Evolutionary conservation across 768 basidiomycete species (phyloP), one percentile per base, ranked within the genome.

Genomic region (Russula olivacea): DNA sequence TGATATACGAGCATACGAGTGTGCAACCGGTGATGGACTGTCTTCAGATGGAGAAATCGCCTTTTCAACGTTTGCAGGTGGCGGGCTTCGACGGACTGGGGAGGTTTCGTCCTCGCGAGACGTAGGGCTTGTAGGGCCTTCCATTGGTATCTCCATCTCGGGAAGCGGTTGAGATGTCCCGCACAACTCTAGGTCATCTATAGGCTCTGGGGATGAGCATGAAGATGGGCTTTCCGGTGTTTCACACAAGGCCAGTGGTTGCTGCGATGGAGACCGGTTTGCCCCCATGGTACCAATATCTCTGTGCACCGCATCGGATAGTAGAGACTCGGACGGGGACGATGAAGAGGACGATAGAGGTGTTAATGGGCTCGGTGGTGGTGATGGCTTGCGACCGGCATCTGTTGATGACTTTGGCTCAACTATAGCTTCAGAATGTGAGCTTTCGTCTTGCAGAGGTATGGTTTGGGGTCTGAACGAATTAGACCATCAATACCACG

Each of bases 301-400:
- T n/a, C 32, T n/a, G 25, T 28, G 11, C 14, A 59, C 34, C 28
- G 7, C 19, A 49, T 50, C 38, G 21, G 58, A 36, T 30, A 30
- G 12, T 34, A 30, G 55, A 45, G 63, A 23, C 36, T 36, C 36
- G 15, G 15, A 17, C 15, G 38, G 15, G 15, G 38, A 40, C 38
- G 38, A 40, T 34, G 62, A 34, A 25, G 62, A 55, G 11, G 63
- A 28, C 19, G 58, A 41, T 3, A 64, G 32, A 21, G 63, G 63
- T 23, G 63, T 60, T 41, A 64, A 41, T 25, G 58, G 63, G 58
- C 63, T 64, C 8, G 47, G 40, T n/a, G 53, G 32, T 12, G 47
- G 21, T 2, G 58, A 54, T 17, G 21, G 48, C 30, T 59, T 25
- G 21, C 25, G 15, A 19, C 14, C 8, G 28, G 12, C 12, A 50